Evolutionary conservation across 176 grass and related monocot species (phyloP).

Genomic region (Bolboschoenus planiculmis): DNA sequence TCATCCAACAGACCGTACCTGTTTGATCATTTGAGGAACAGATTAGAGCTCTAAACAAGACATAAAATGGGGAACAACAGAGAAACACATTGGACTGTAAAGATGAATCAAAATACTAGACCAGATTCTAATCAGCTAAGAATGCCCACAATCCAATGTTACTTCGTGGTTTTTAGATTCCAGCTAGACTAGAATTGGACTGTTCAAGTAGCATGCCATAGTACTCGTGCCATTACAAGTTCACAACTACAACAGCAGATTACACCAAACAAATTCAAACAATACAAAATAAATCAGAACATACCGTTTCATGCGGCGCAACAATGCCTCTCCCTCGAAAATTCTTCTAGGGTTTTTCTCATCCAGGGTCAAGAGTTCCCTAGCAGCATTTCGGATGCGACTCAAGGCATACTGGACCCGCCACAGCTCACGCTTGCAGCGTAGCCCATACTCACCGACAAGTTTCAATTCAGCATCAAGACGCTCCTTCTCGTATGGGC

Average conservation of each 20-base stretch:
- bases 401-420: slow-evolving; percentile 55
- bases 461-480: slow-evolving; percentile 59
- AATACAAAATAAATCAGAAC: neutral
- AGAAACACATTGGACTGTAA: neutral
- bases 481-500: slow-evolving; percentile 62
- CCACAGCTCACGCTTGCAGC: slow-evolving; percentile 63
- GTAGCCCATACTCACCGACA: slow-evolving; percentile 47
- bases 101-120: too few relatives aligned
- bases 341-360: slow-evolving; percentile 58
- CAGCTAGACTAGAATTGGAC: too few relatives aligned
- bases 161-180: too few relatives aligned
- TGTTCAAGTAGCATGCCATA: neutral
- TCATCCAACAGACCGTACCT: slow-evolving; percentile 49
- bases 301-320: slow-evolving; percentile 45
- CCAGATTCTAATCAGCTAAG: too few relatives aligned
- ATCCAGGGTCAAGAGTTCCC: slow-evolving; percentile 52
- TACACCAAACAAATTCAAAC: neutral
- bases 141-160: too few relatives aligned
- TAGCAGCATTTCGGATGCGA: slow-evolving; percentile 56
- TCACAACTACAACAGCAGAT: neutral
- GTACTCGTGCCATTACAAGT: neutral
- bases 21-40: neutral
- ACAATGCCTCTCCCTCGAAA: slow-evolving; percentile 57
- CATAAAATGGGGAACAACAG: neutral
- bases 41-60: neutral